Evolutionary conservation across 2,329 filamentous ascomycete species (phyloP).

Genomic region (Fusarium sp.): DNA sequence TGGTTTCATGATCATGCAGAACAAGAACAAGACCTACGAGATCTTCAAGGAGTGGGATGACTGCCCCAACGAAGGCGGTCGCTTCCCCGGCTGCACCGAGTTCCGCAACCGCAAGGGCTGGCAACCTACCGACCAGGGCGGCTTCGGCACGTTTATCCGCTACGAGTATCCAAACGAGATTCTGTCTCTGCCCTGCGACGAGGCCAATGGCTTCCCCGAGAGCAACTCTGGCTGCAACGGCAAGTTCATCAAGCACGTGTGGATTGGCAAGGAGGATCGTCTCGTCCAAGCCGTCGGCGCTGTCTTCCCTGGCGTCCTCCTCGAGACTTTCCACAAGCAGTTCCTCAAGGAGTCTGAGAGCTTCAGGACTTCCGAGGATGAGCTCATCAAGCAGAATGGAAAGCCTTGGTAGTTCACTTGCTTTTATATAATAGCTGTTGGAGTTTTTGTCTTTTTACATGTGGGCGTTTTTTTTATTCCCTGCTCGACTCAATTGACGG

Average conservation of each 20-base stretch:
- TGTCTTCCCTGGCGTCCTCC: conserved; percentile 53
- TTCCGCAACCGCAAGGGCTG: conserved; percentile 53
- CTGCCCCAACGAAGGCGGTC: conserved; percentile 55
- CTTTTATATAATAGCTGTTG: not conserved
- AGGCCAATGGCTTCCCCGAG: conserved; percentile 59
- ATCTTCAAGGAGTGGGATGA: conserved; percentile 63
- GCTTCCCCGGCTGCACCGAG: conserved; percentile 53
- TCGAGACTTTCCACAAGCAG: conserved; percentile 53
- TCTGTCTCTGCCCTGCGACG: conserved; percentile 54
- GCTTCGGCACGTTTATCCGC: conserved; percentile 58
- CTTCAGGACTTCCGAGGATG: conserved; percentile 28
- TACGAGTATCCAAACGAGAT: conserved; percentile 57
- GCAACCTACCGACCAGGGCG: conserved; percentile 57
- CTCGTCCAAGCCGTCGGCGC: conserved; percentile 55
- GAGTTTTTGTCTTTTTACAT: conserved; percentile 12
- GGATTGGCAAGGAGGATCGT: conserved; percentile 56
- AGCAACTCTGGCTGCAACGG: conserved; percentile 54
- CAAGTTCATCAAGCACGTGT: conserved; percentile 58
- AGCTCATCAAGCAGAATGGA: conserved; percentile 18
- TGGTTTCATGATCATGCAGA: conserved; percentile 67
- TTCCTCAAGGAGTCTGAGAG: conserved; percentile 47
- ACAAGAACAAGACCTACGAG: conserved; percentile 59
- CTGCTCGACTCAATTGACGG: not conserved
- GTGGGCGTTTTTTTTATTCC: conserved; percentile 6
- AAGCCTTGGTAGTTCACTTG: conserved; percentile 5